A percentile compares a stretch with the other conserved stretches of the same genome.
phyloP scores from a whole-genome alignment of 768 basidiomycete species.

The Cantharellus cinnabarinus region DNA sequence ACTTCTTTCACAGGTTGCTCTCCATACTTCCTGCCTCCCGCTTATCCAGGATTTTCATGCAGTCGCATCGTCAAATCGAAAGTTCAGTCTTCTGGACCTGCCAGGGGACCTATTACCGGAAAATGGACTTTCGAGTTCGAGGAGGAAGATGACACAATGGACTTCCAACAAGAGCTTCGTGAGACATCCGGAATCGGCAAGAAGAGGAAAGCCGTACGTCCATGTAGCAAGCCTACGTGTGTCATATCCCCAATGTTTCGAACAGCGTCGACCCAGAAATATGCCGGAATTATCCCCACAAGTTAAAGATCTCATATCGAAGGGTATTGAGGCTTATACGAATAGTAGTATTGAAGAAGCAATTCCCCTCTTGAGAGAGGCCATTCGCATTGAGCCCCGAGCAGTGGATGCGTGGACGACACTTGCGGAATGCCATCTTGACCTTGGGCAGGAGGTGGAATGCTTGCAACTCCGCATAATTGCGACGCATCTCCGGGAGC shows the following conservation, averaged over 20 bases:
- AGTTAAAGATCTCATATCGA: constrained; percentile 38
- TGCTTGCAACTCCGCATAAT: constrained; percentile 72
- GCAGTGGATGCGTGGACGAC: constrained; percentile 73
- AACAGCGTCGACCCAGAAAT: neutral
- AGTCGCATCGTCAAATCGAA: constrained; percentile 12
- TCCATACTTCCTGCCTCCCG: constrained; percentile 36
- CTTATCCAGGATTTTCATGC: constrained; percentile 15
- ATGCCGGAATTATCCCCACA: constrained; percentile 17
- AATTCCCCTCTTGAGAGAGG: constrained; percentile 68
- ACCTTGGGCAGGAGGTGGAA: constrained; percentile 51
- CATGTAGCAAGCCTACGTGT: neutral
- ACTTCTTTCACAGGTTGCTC: constrained; percentile 37
- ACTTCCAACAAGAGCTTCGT: constrained; percentile 1
- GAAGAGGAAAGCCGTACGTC: constrained; percentile 2
- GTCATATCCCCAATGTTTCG: neutral
- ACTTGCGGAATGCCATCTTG: constrained; percentile 64
- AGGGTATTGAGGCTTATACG: constrained; percentile 75
- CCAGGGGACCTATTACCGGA: constrained; percentile 14
- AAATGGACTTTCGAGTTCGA: constrained; percentile 51
- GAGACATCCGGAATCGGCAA: neutral
- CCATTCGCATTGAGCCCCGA: constrained; percentile 82
- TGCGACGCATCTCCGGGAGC: constrained; percentile 53
- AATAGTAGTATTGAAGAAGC: constrained; percentile 45
- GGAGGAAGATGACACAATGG: constrained; percentile 1
- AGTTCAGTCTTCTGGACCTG: neutral